Percentiles rank a stretch among this genome's conserved stretches.
Conservation (phyloP, 768 basidiomycete species). For the Boletellus ananas region DNA sequence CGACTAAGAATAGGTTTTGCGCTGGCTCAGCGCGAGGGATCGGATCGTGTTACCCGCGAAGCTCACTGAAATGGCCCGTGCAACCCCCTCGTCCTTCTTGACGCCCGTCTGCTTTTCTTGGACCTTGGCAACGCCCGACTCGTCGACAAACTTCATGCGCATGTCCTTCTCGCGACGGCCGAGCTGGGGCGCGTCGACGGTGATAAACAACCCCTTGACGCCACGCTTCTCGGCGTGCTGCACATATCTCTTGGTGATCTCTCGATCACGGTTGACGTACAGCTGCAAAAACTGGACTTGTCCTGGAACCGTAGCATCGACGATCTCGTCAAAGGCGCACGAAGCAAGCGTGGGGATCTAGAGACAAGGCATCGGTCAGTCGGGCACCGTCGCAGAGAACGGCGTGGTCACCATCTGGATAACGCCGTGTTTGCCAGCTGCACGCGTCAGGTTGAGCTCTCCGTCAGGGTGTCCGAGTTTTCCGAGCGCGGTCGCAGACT, state of each 20-base stretch:
- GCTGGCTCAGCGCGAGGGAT: background rate
- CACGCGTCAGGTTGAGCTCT: conserved; percentile 82
- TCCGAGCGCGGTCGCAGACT: conserved; percentile 77
- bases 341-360: conserved; percentile 91
- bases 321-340: conserved; percentile 89
- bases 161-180: conserved; percentile 92
- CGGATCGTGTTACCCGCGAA: conserved; percentile 8
- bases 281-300: conserved; percentile 85
- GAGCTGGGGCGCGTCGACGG: conserved; percentile 92
- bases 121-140: conserved; percentile 30
- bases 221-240: conserved; percentile 85
- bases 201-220: conserved; percentile 88
- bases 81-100: conserved; percentile 66
- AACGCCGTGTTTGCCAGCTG: conserved; percentile 70
- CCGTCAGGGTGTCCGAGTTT: conserved; percentile 94
- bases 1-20: conserved; percentile 42
- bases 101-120: conserved; percentile 24
- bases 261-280: conserved; percentile 85
- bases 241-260: conserved; percentile 77
- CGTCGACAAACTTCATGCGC: conserved; percentile 90
- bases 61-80: conserved; percentile 81
- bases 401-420: conserved; percentile 59
- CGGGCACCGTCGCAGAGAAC: background rate
- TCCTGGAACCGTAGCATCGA: conserved; percentile 71
- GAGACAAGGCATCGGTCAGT: conserved; percentile 40